Percentiles rank a stretch among this genome's conserved stretches.
phyloP scores from a whole-genome alignment of 805 yeast species.

The Zygoascus bituminiphila region DNA sequence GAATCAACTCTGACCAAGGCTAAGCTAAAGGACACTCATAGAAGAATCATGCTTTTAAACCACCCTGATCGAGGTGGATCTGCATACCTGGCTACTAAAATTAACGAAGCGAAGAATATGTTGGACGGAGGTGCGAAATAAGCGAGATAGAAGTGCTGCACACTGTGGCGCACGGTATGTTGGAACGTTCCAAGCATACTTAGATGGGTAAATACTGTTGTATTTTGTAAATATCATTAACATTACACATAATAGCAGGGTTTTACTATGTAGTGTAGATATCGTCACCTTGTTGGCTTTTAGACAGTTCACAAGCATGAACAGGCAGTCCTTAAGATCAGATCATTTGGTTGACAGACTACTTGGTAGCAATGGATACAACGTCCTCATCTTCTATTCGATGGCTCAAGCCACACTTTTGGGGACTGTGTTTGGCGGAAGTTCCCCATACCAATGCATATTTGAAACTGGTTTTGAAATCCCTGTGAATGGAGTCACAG shows the following conservation, averaged over 20 bases:
- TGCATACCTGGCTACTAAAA: slow-evolving; percentile 70
- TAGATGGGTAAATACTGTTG: slow-evolving; percentile 4
- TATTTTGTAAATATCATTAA: slow-evolving; percentile 5
- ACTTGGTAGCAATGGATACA: slow-evolving; percentile 82
- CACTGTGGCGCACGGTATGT: neutral
- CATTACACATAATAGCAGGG: neutral
- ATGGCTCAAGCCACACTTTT: slow-evolving; percentile 87
- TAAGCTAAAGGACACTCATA: slow-evolving; percentile 58
- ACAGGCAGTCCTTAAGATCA: neutral
- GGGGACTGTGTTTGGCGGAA: slow-evolving; percentile 91
- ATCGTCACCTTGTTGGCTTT: neutral
- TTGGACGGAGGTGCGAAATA: slow-evolving; percentile 48
- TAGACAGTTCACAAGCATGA: neutral
- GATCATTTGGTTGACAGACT: slow-evolving; percentile 12
- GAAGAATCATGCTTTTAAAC: slow-evolving; percentile 68
- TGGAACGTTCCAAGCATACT: too few species aligned
- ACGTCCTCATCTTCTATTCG: slow-evolving; percentile 88
- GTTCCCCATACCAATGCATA: slow-evolving; percentile 97
- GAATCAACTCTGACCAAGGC: slow-evolving; percentile 31
- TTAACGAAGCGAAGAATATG: slow-evolving; percentile 77
- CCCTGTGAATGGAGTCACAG: slow-evolving; percentile 88
- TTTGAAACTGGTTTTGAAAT: slow-evolving; percentile 83
- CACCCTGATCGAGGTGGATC: slow-evolving; percentile 92
- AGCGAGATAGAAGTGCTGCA: neutral
- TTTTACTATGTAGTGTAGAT: neutral